Conservation (phyloP, 805 yeast species). For the Candida palmyrensis region DNA sequence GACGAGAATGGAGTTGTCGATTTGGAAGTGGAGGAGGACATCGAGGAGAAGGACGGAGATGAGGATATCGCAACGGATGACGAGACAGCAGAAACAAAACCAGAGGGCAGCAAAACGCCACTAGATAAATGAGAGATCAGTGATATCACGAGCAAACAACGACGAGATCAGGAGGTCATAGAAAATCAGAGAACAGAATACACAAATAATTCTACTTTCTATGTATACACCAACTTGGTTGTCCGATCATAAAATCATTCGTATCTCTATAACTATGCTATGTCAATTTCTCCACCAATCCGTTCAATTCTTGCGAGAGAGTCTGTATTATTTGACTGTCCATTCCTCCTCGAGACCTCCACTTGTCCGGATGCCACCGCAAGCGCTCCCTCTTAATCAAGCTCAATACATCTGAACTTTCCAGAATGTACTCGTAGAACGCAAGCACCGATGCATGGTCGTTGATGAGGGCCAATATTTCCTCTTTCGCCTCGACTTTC, state of each 20-base stretch:
- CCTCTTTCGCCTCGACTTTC: constrained; percentile 5
- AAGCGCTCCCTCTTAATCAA: constrained; percentile 46
- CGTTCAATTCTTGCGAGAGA: constrained; percentile 28
- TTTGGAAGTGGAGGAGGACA: constrained; percentile 43
- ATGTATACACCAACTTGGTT: no score
- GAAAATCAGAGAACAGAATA: no score
- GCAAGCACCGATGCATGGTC: constrained; percentile 16
- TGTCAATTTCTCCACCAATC: constrained; percentile 16
- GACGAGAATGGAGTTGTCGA: constrained; percentile 44
- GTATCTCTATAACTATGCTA: no score
- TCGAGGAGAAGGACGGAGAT: constrained; percentile 23
- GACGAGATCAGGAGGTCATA: no score
- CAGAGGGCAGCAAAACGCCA: constrained; percentile 8
- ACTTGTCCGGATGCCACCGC: constrained; percentile 70
- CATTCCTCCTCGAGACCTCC: constrained; percentile 30
- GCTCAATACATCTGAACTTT: constrained; percentile 13
- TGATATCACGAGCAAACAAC: no score
- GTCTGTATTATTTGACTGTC: constrained; percentile 23
- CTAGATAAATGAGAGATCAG: no score
- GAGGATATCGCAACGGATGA: constrained; percentile 5
- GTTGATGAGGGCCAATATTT: constrained; percentile 13
- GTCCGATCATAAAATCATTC: no score
- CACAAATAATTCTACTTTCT: no score
- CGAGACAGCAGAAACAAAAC: constrained; percentile 2
- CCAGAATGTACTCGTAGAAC: constrained; percentile 21